A percentile compares a stretch with the other conserved stretches of the same genome.
Conservation (phyloP, 2,329 filamentous ascomycete genomes). For the Pseudocercospora vitis region DNA sequence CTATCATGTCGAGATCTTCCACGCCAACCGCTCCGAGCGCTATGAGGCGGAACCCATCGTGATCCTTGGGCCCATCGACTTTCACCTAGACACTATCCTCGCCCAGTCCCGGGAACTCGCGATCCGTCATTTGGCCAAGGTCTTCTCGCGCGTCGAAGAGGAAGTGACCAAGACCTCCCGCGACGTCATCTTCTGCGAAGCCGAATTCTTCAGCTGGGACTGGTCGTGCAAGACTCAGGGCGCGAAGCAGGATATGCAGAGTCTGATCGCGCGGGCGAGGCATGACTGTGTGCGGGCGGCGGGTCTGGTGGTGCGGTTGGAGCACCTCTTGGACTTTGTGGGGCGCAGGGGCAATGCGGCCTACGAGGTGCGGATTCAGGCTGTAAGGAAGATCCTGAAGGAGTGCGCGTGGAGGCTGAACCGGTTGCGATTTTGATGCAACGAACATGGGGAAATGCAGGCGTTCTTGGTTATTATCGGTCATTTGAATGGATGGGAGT, state of each 20-base stretch:
- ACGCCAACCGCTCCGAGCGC: slow-evolving; percentile 13
- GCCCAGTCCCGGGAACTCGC: slow-evolving; percentile 16
- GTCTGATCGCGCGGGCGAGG: slow-evolving; percentile 17
- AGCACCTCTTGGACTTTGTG: slow-evolving; percentile 21
- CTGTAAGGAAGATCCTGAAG: slow-evolving; percentile 18
- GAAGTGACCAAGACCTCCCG: slow-evolving; percentile 20
- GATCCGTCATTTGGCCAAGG: slow-evolving; percentile 11
- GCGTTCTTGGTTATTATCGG: not conserved
- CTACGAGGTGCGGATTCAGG: slow-evolving; percentile 9
- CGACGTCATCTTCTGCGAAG: slow-evolving; percentile 21
- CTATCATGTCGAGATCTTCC: slow-evolving; percentile 22
- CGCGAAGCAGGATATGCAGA: slow-evolving; percentile 25
- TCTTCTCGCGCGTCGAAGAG: slow-evolving; percentile 19
- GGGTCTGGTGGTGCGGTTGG: slow-evolving; percentile 17
- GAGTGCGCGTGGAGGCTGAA: slow-evolving; percentile 11
- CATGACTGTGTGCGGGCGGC: slow-evolving; percentile 13
- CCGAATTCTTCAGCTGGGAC: slow-evolving; percentile 26
- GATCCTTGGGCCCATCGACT: slow-evolving; percentile 22
- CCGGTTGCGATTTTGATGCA: not conserved
- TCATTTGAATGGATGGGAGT: not conserved
- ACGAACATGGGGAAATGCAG: not conserved
- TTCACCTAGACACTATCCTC: slow-evolving; percentile 5
- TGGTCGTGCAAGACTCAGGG: slow-evolving; percentile 24
- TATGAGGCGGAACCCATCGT: slow-evolving; percentile 27
- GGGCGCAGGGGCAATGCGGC: slow-evolving; percentile 9